Evolutionary conservation across 768 basidiomycete genomes (phyloP), one percentile per base, ranked within the genome.

Genomic region (Lyophyllum decastes): DNA sequence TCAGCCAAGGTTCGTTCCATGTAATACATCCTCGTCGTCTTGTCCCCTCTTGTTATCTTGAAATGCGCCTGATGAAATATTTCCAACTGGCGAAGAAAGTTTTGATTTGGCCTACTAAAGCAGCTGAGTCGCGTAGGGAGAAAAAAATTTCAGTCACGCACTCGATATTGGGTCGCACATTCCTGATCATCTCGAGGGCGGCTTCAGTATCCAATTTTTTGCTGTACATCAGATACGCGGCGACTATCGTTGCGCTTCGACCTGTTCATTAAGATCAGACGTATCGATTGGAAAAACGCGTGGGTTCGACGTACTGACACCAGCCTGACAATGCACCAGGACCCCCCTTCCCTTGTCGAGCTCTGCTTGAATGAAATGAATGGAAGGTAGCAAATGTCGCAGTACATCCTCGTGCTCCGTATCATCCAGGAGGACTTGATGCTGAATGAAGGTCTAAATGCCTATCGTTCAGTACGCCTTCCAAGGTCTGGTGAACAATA

Each of bases 281-380:
- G 40, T 16, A 47, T 22, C 4, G 30, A 10, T 21, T 3, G 53
- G 3, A 44, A 33, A 19, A 41, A 34, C 30, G 17, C 51, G 25
- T 12, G 21, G 12, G 47, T 60, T 21, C 8, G 4, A 82, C 90
- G 69, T 72, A 92, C 92, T 93, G 72, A 93, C 79, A 24, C 95
- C 95, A 22, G 92, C 93, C 57, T 92, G 88, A 68, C 95, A 96
- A 71, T 97, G 95, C 0, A 97, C 90, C 19, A 96, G 75, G 1
- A 98, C 88, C 1, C 89, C 88, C 27, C 87, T 76, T 0, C 82
- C 86, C 65, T 89, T 90, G 68, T 87, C 82, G 2, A 95, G 72
- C 63, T 94, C 90, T 12, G 82, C 80, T 60, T 90, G 81, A 45
- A 97, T 94, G 74, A 94, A 95, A 4, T 87, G 83, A 54, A 95